Evolutionary conservation across 805 yeast genomes (phyloP).

Genomic region (Barnettozyma sucrosica): DNA sequence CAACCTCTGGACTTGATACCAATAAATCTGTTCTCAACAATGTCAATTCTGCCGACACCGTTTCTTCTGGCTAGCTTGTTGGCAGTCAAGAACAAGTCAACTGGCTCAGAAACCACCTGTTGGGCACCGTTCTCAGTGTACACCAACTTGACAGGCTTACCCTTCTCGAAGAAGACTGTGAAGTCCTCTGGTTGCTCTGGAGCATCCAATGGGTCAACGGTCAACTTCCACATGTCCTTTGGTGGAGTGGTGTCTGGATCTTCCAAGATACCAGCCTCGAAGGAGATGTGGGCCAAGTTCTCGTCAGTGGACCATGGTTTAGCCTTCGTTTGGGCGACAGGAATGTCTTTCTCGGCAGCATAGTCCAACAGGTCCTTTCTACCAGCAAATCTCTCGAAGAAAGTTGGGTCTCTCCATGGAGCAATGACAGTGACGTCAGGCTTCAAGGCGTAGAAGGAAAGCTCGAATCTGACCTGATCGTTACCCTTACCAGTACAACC

Average conservation of each 20-base stretch:
- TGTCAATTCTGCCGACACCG: constrained; percentile 99
- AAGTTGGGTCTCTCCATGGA: constrained; percentile 98
- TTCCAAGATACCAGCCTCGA: constrained; percentile 98
- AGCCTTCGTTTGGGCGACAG: constrained; percentile 95
- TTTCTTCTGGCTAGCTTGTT: constrained; percentile 96
- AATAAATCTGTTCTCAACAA: constrained; percentile 97
- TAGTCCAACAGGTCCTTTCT: constrained; percentile 93
- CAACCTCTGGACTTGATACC: constrained; percentile 99
- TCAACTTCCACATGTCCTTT: constrained; percentile 99
- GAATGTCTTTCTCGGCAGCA: constrained; percentile 87
- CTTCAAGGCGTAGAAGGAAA: constrained; percentile 94
- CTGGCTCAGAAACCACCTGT: constrained; percentile 71
- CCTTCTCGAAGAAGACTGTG: constrained; percentile 74
- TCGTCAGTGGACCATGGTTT: constrained; percentile 99
- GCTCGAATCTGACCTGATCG: constrained; percentile 97
- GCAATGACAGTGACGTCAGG: constrained; percentile 97
- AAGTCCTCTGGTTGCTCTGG: constrained; percentile 91
- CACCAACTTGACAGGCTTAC: constrained; percentile 78
- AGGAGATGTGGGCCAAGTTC: constrained; percentile 97
- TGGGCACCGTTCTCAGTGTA: constrained; percentile 54
- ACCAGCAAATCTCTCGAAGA: constrained; percentile 95
- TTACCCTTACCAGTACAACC: constrained; percentile 99
- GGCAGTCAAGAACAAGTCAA: constrained; percentile 87
- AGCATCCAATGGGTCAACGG: constrained; percentile 92
- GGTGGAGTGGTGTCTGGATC: constrained; percentile 99